Conservation (phyloP, 1,284 basidiomycete species). For the Marasmius fiardii region DNA sequence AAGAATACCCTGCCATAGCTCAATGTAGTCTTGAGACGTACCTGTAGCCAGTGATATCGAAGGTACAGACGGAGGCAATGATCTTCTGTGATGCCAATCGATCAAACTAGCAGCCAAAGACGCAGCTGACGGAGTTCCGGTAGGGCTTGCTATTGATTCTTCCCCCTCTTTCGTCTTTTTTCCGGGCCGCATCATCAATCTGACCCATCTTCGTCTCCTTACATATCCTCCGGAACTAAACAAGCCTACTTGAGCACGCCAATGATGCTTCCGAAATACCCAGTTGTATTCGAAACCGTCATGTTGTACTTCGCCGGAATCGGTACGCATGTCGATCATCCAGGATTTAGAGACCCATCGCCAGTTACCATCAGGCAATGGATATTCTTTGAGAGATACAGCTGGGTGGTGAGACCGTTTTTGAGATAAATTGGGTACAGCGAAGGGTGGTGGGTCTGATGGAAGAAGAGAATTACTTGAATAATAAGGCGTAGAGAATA, state of each 20-base stretch:
- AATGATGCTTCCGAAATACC: conserved; percentile 60
- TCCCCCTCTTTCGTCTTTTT: conserved; percentile 17
- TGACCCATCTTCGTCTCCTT: conserved; percentile 70
- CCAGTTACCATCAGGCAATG: conserved; percentile 80
- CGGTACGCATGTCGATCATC: conserved; percentile 84
- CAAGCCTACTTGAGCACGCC: conserved; percentile 58
- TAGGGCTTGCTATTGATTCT: conserved; percentile 2
- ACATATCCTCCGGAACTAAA: conserved; percentile 69
- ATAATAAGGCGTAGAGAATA: conserved; percentile 74
- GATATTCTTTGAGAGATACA: conserved; percentile 59
- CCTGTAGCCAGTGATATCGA: neutral
- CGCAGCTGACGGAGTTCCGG: conserved; percentile 13
- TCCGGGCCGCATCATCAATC: conserved; percentile 73
- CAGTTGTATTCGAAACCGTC: conserved; percentile 86
- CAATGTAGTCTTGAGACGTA: conserved; percentile 11
- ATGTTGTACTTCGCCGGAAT: conserved; percentile 67
- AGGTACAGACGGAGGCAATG: conserved; percentile 14
- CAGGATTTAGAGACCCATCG: conserved; percentile 73
- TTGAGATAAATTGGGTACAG: conserved; percentile 44
- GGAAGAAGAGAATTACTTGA: conserved; percentile 68
- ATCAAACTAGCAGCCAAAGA: conserved; percentile 11
- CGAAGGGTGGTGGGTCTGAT: conserved; percentile 73
- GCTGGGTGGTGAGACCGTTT: conserved; percentile 43
- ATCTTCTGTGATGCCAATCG: neutral
- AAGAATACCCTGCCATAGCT: conserved; percentile 39